Evolutionary conservation across 345 rosid species (phyloP), one percentile per base, ranked within the genome.

Genomic region (Atalantia buxifolia): DNA sequence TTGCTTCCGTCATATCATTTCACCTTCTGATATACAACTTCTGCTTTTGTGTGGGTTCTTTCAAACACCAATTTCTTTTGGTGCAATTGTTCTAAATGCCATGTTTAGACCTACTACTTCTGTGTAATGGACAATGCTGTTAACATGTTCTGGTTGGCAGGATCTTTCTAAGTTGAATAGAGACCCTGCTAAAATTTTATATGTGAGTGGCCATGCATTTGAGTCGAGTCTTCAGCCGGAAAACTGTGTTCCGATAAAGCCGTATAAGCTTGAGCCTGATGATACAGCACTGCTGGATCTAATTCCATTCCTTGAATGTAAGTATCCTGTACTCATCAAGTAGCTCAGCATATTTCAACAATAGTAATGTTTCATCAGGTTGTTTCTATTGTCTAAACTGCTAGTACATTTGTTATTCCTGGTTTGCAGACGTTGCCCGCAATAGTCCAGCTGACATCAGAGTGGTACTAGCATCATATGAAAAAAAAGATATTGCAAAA

Each of bases 161-260:
- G 99, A 94, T 82, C 90, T 97, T 69, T 92, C 99, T n/a, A 94
- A 94, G 88, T 98, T 97, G 45, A 97, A 97, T 79, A 87, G 99
- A 84, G 89, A 97, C 80, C 98, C 98, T 0, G 86, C 78, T 36
- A 97, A 83, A 85, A 86, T 97, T 76, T 63, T 97, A 57, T 97
- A 94, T 78, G 83, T 97, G 66, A 93, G 99, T 84, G 93, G 87
- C 48, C 89, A 92, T 86, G 98, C 95, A 56, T 87, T 86, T 76
- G 98, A 97, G 55, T 72, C 90, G 28, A 80, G 88, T 82, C 98
- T 97, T 83, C 99, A 94, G 89, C 98, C 92, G 40, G 99, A 97
- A 85, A 94, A 97, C 72, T 84, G 84, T 71, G 84, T 97, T 66
- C 95, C 92, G 36, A 86, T 97, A 74, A 88, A 89, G 85, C 93